Base-by-base conservation (phyloP, 2,329 filamentous ascomycete species). In the Bipolaris gigantea region DNA sequence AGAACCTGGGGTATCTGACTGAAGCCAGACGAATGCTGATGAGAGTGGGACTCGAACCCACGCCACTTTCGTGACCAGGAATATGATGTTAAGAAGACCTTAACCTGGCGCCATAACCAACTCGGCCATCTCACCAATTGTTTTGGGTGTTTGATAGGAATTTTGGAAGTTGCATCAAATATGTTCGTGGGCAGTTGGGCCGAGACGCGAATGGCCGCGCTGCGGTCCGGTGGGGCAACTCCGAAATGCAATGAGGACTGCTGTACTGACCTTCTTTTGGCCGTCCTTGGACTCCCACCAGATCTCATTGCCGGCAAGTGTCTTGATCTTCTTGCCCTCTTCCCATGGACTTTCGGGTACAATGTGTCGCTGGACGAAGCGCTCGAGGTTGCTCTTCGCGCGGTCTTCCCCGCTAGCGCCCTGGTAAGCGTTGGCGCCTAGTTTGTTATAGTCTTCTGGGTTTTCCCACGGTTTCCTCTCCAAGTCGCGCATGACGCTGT, bases 381-480 rank as follows among this genome's bases (percentile, higher is more conserved):
- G 80, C 67, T 82, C 81, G 59, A 97, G 73, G 67, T 97, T 97
- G 61, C 78, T 78, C 57, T 85, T 83, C 7, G 94, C 93, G 45
- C 92, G 82, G 52, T 91, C 86, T 67, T 88, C 83, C 0, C 92
- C 93, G 15, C 85, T 84, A 1, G 81, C 78, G 0, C 92, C 92
- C 42, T 89, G 85, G 69, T 96, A 97, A 1, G 88, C 90, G 30
- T 86, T 76, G 1, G 82, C 80, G 0, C 90, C 91, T 3, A 89
- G 76, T 1, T 74, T 74, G 3, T 80, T 77, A 71, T 94, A 93
- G 61, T 96, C 92, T 48, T 81, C 75, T 0, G 89, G 84, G 59
- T 92, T 81, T 66, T 87, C 90, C 90, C 90, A 96, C 0, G 92
- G 92, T 73, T 97, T 97, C 48, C 88, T 82, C 0, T 92, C 89